Base-by-base conservation (phyloP, 306 rosid genomes). In the Rubus idaeus region DNA sequence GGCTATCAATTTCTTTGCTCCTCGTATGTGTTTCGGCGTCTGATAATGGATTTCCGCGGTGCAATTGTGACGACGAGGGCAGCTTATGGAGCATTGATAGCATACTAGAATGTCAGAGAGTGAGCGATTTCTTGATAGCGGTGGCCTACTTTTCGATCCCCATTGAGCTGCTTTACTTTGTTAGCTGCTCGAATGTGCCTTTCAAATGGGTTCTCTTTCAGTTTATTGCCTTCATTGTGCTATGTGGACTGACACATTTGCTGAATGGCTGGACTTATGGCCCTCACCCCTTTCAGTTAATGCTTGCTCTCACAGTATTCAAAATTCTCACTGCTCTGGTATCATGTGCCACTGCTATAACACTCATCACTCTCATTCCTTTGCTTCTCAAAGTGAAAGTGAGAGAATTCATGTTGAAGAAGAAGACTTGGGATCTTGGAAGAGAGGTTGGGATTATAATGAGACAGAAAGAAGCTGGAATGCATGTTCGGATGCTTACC, bases 111-210 rank as follows among this genome's bases (percentile, higher is more conserved):
- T 88, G 97, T 78, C 99, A 96, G 85, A 86, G 96, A 78, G 97
- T 96, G 82, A 80, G 99, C 55, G 99, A 96, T 86, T 93, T 96
- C 96, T 87, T 96, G 72, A 96, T 96, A 77, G 98, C 98, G 6
- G 98, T 96, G 80, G 99, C 99, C 75, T 96, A 96, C 85, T 96
- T 96, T 70, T 96, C 99, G 10, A 96, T 96, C 68, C 99, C 99
- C 47, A 86, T 96, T 67, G 99, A 96, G 82, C 86, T 96, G 61
- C 97, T 96, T 58, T 96, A 96, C 78, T 96, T 96, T 39, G 88
- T 96, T 53, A 96, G 98, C 85, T 93, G 99, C 93, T 92, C 99
- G 23, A 96, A 96, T 50, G 89, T 96, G 60, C 99, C 99, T 11
- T 96, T 96, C 91, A 96, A 96, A 87, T 96, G 99, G 99, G 99